Conservation (phyloP, 139 green algal species). For the Tetradesmus obliquus region DNA sequence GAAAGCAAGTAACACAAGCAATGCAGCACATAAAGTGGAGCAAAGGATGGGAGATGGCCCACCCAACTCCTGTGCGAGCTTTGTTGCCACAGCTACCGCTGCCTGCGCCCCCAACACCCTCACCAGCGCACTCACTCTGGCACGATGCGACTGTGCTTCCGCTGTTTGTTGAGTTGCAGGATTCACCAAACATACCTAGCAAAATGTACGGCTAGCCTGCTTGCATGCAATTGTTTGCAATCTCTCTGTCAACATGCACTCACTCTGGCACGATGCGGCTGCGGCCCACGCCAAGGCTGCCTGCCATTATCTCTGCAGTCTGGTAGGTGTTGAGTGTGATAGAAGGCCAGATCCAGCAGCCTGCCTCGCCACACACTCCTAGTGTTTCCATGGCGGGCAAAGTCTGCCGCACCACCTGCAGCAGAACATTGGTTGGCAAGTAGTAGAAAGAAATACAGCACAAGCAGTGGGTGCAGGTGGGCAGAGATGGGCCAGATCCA, state of each 20-base stretch:
- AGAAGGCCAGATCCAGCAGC: conserved; percentile 70
- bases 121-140: neutral
- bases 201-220: no score
- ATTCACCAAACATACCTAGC: no score
- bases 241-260: neutral
- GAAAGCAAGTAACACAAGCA: no score
- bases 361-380: conserved; percentile 41
- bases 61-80: no score
- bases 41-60: no score
- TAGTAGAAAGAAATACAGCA: neutral
- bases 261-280: conserved; percentile 79
- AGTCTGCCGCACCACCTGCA: conserved; percentile 56
- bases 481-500: conserved; percentile 63
- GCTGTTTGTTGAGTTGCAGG: no score
- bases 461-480: neutral
- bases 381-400: conserved; percentile 48
- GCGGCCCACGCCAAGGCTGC: conserved; percentile 58
- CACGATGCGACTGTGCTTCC: neutral
- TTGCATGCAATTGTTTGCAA: no score
- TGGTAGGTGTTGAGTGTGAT: conserved; percentile 75
- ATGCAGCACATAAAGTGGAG: no score
- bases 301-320: conserved; percentile 75
- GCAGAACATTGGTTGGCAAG: neutral
- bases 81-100: no score
- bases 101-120: no score